A percentile compares a stretch with the other conserved stretches of the same genome.
These are phyloP conservation scores for Suhomyces vadensis DNA, from an alignment of 805 yeast species.

Conservation along the genomic window DNA sequence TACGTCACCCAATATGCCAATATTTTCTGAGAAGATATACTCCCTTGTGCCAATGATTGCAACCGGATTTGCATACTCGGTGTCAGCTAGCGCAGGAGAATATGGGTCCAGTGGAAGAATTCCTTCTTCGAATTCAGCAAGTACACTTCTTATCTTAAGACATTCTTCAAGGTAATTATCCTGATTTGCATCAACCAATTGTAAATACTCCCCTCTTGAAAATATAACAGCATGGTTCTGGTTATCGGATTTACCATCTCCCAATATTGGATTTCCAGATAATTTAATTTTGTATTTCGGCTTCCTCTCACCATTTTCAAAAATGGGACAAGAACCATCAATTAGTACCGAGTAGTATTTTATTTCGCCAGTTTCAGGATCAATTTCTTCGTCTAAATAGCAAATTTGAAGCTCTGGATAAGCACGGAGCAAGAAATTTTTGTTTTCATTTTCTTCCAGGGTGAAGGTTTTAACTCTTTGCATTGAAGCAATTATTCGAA, in stretches of 20 bases:
- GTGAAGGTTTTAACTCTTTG: constrained; percentile 57
- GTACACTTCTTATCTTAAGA: constrained; percentile 69
- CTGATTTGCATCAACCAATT: constrained; percentile 81
- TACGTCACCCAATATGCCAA: constrained; percentile 80
- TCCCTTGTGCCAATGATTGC: constrained; percentile 85
- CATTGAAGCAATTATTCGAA: constrained; percentile 65
- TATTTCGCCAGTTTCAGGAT: constrained; percentile 42
- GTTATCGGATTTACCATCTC: constrained; percentile 84
- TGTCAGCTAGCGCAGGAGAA: constrained; percentile 14
- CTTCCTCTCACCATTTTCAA: constrained; percentile 50
- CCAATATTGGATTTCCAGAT: constrained; percentile 80
- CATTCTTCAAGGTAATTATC: constrained; percentile 83
- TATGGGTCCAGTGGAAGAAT: constrained; percentile 16
- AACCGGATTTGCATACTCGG: constrained; percentile 51
- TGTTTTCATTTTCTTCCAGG: constrained; percentile 58
- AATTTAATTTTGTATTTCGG: constrained; percentile 58
- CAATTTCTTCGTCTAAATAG: constrained; percentile 55
- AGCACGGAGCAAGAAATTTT: constrained; percentile 59
- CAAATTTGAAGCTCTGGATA: constrained; percentile 69
- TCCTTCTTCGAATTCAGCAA: constrained; percentile 74
- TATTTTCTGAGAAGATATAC: constrained; percentile 78
- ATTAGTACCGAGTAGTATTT: constrained; percentile 63
- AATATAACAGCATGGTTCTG: constrained; percentile 76
- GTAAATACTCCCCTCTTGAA: constrained; percentile 79
- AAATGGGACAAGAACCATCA: constrained; percentile 67